These are phyloP conservation scores for Monosiga brevicollis DNA, from an alignment of 78 protist genomes.

Conservation along the genomic window DNA sequence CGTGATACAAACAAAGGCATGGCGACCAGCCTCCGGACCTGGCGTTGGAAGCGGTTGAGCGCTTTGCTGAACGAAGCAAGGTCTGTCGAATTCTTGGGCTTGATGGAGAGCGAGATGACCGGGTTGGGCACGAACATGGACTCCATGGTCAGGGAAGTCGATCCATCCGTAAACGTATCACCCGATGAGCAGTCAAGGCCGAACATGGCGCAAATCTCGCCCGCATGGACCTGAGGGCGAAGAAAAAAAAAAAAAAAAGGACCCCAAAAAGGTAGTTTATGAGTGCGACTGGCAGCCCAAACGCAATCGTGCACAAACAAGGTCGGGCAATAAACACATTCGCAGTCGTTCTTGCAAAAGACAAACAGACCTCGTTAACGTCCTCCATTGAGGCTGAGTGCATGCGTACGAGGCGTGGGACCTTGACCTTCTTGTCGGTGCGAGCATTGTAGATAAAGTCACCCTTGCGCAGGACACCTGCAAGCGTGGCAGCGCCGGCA, in stretches of 20 bases:
- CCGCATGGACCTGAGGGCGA: slow-evolving; percentile 51
- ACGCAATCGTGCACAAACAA: no score
- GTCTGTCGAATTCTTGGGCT: slow-evolving; percentile 36
- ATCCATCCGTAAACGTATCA: slow-evolving; percentile 74
- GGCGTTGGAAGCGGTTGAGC: background rate
- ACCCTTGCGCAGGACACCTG: slow-evolving; percentile 44
- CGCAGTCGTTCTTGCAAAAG: no score
- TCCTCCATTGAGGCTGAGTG: slow-evolving; percentile 81
- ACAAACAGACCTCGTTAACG: background rate
- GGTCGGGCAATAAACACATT: no score
- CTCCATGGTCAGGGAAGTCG: background rate
- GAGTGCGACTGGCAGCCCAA: no score
- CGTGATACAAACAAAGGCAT: no score
- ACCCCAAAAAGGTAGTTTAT: no score
- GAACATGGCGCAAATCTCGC: slow-evolving; percentile 92
- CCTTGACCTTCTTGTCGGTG: slow-evolving; percentile 49
- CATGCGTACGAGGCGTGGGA: slow-evolving; percentile 83
- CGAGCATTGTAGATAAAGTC: slow-evolving; percentile 54
- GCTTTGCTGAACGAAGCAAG: slow-evolving; percentile 8
- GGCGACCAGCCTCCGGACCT: background rate
- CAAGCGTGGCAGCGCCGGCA: no score
- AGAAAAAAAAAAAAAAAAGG: no score
- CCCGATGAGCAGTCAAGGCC: slow-evolving; percentile 94
- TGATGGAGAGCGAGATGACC: slow-evolving; percentile 77
- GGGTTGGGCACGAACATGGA: slow-evolving; percentile 90